Evolutionary conservation across 176 grass and related monocot species (phyloP), one percentile per base, ranked within the genome.

Genomic region (Musa acuminata): DNA sequence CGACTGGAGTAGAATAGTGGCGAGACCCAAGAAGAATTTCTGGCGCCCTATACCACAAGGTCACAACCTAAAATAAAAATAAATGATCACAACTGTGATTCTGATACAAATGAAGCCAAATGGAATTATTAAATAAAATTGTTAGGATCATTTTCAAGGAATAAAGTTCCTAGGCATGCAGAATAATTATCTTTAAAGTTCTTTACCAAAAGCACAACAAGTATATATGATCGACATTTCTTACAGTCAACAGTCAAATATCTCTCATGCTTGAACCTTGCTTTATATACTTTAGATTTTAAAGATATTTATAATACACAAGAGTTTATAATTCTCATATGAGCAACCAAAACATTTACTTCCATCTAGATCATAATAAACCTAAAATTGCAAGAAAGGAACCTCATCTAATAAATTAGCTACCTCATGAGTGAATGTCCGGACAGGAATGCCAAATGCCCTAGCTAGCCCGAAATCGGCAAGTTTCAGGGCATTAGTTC

Each of bases 31-130:
- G 71, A 7, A 73, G 71, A 24, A 73, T 55, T 73, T 73, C 71
- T 8, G 71, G 71, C 8, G 71, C 71, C 52, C 71, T 54, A 73
- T 73, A 73, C 71, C 71, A 73, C 71, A 73, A 55, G 17, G 71
- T 73, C 22, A 73, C 49, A 55, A 73, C 52, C 71, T 73, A 51
- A 52, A 73, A 54, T 26, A 23, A 73, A 73, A 24, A 10, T 25
- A 19, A 54, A 21, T 22, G 1, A 73, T 12, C 11, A 26, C 4
- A 43, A 43, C 4, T 6, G 13, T 1, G 49, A 17, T 50, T 54
- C 51, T 50, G 25, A 25, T 22, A n/a, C 3, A 49, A 43, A 43
- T 35, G 35, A 35, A 35, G 5, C 35, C 8, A 8, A 69, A 69
- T 8, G 49, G 17, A 43, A 43, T 3, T 43, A 43, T 43, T 43